These are phyloP conservation scores for Hydnum rufescens DNA, from an alignment of 768 basidiomycete genomes.

Conservation along the genomic window DNA sequence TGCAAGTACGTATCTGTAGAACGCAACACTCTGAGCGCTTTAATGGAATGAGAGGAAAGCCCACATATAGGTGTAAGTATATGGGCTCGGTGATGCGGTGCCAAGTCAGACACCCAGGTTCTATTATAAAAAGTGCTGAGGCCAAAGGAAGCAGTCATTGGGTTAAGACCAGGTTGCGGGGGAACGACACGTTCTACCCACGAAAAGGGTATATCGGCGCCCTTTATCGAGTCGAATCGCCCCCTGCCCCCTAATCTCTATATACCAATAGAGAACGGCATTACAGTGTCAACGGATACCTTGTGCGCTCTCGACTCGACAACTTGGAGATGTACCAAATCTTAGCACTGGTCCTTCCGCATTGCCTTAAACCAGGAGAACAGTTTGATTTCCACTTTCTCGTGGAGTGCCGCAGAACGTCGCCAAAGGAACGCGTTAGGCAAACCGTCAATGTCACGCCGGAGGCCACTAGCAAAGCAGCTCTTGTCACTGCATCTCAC, in stretches of 20 bases:
- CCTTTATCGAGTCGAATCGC: too few species aligned
- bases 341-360: conserved; percentile 53
- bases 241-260: neutral
- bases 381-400: conserved; percentile 20
- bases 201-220: too few species aligned
- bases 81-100: conserved; percentile 28
- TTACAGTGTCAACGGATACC: conserved; percentile 35
- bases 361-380: conserved; percentile 52
- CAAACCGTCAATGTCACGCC: conserved; percentile 41
- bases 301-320: conserved; percentile 48
- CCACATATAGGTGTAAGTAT: conserved; percentile 43
- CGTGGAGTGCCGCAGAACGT: too few species aligned
- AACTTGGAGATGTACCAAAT: conserved; percentile 54
- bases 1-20: conserved; percentile 34
- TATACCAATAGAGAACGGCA: conserved; percentile 46
- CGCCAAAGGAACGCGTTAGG: conserved; percentile 32
- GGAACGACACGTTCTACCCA: conserved; percentile 32
- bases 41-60: too few species aligned
- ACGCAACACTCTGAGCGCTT: neutral
- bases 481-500: too few species aligned
- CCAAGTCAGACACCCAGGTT: conserved; percentile 28
- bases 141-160: conserved; percentile 43
- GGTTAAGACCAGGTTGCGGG: conserved; percentile 32
- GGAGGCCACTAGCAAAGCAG: conserved; percentile 61
- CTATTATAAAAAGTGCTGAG: conserved; percentile 41